Evolutionary conservation across 441 rosid genomes (phyloP).

Genomic region (Corymbia citriodora): DNA sequence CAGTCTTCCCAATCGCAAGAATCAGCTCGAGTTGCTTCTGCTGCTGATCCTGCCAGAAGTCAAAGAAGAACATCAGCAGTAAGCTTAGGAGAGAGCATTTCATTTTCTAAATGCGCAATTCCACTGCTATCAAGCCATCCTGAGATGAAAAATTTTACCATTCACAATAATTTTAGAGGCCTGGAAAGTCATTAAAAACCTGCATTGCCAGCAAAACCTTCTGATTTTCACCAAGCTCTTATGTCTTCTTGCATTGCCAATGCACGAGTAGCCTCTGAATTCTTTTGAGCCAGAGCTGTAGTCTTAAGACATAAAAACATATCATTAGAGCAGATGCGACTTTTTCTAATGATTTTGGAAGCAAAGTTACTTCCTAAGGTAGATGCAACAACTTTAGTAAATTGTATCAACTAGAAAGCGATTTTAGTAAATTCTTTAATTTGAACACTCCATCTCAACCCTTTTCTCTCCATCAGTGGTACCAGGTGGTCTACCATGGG

Average conservation of each 20-base stretch:
- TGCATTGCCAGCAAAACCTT: constrained; percentile 93
- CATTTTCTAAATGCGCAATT: background rate
- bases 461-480: background rate
- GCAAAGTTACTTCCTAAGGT: background rate
- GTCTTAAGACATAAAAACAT: constrained; percentile 36
- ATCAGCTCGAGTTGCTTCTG: constrained; percentile 80
- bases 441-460: background rate
- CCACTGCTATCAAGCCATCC: background rate
- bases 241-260: constrained; percentile 72
- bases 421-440: background rate
- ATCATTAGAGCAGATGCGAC: background rate
- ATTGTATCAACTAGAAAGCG: background rate
- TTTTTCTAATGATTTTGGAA: background rate
- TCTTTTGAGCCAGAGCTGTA: constrained; percentile 89
- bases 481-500: background rate
- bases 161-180: background rate
- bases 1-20: constrained; percentile 67
- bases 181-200: constrained; percentile 25
- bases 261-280: constrained; percentile 85
- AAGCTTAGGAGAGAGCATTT: background rate
- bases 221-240: constrained; percentile 85
- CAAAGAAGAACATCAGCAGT: background rate
- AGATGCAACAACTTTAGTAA: background rate
- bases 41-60: constrained; percentile 70
- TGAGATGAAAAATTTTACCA: background rate